Conservation (phyloP, 1,284 basidiomycete species). For the Caloboletus inedulis region DNA sequence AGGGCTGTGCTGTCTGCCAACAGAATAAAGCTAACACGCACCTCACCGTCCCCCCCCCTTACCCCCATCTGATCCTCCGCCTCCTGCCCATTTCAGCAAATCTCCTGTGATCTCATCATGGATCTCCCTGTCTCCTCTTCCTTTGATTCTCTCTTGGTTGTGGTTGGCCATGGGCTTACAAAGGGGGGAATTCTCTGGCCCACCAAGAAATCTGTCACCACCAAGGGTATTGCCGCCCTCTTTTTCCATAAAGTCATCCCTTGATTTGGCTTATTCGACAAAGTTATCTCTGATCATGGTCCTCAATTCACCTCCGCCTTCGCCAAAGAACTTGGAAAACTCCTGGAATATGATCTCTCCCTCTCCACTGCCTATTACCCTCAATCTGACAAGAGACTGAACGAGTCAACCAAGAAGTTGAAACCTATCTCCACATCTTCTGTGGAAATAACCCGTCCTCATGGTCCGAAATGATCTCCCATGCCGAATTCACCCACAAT, state of each 20-base stretch:
- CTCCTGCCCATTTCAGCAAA: no score
- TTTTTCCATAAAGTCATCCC: conserved; percentile 18
- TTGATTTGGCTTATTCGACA: conserved; percentile 8
- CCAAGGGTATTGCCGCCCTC: conserved; percentile 4
- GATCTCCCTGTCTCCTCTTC: no score
- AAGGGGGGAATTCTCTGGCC: conserved; percentile 16
- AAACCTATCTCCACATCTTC: neutral
- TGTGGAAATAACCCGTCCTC: neutral
- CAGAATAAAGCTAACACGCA: neutral
- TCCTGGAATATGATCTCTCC: neutral
- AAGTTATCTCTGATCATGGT: neutral
- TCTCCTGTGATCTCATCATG: no score
- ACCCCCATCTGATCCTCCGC: no score
- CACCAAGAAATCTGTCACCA: conserved; percentile 11
- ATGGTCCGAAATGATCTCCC: no score
- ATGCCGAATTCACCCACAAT: no score
- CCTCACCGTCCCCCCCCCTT: no score
- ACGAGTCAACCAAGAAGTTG: neutral
- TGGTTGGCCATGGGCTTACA: conserved; percentile 18
- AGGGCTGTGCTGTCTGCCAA: neutral
- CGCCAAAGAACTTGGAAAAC: neutral
- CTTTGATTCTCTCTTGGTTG: conserved; percentile 22
- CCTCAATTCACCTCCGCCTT: neutral
- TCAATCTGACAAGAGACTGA: neutral
- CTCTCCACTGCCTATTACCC: no score